Evolutionary conservation across 1,284 basidiomycete genomes (phyloP), one percentile per base, ranked within the genome.

Genomic region (Cystobasidium pallidum): DNA sequence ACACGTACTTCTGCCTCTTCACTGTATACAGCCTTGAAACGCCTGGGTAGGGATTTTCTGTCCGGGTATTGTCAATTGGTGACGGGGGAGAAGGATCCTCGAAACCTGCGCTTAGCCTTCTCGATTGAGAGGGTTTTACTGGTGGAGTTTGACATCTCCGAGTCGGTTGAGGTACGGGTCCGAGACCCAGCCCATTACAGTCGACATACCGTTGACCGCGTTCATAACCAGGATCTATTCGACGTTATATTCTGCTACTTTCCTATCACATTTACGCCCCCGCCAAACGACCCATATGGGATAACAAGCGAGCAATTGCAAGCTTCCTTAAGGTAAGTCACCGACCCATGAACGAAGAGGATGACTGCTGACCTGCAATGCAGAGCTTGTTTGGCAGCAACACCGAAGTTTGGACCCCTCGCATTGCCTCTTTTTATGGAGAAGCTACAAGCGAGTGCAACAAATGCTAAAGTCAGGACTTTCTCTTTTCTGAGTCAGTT

Each of bases 161-260:
- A 68, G 21, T 36, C 30, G 15, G 83, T 92, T 30, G 92, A 97
- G 82, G 93, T 92, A 78, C 11, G 36, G 26, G 21, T n/a, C 11
- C 26, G 7, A 28, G 11, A 19, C 24, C 58, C 15, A 11, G 2
- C 7, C 17, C 34, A 39, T 30, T 6, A 36, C 13, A 26, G 2
- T 28, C 19, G n/a, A 51, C 1, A 11, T 45, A 2, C 26, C 41
- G 39, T 34, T 61, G 21, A 54, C 1, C 8, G 6, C 36, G 34
- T 4, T 8, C 15, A 28, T n/a, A 2, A 77, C 36, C 13, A 95
- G 92, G 87, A 89, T 71, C 84, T 99, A 73, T 99, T 96, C 82
- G 92, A 99, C 79, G 88, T 98, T 78, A 91, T 90, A 0, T 99
- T 94, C 81, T 99, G 96, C 82, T 99, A 99, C 82, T 99, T 98